Base-by-base conservation (phyloP, 768 basidiomycete species). In the Cyclocybe aegerita region DNA sequence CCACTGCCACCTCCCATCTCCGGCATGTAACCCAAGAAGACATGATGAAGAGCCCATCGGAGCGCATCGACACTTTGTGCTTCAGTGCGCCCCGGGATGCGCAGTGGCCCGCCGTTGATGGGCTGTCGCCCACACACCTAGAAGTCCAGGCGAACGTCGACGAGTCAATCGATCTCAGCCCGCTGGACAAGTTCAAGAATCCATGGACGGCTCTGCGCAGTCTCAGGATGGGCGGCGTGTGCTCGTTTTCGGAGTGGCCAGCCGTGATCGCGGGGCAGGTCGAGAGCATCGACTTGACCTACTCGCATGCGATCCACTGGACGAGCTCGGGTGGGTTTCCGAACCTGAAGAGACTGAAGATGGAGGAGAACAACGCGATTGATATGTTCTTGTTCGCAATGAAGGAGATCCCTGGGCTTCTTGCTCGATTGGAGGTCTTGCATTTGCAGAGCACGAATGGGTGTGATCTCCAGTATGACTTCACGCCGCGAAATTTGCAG, bases 361-460 rank as follows among this genome's bases (percentile, higher is more conserved):
- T 53, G 17, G 46, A 49, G 43, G 52, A 53, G 37, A 53, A 53
- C 39, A 48, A 53, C 47, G 52, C 52, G 32, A 29, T 53, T 15
- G 47, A 47, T 2, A 43, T 35, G 42, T 53, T 53, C 43, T 43
- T 46, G 4, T 33, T 32, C 10, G 52, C 52, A 11, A 48, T 43
- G 4, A 36, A 45, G 32, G 45, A 53, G 43, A 34, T 53, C 31
- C 8, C 47, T 1, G 52, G 52, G 12, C 49, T 53, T 29, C 49
- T 48, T 32, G 49, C 48, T 31, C 43, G 52, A 31, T 36, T 53
- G 17, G 48, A 53, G 43, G 47, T 49, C 15, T 48, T 53, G 4
- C 39, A 53, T 15, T 30, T 53, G 32, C 52, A 53, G 31, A 53
- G 52, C 40, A 53, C 52, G 14, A 49, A 53, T 11, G 52, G 52